Evolutionary conservation across 768 basidiomycete species (phyloP).

Genomic region (Lactifluus echinatus): DNA sequence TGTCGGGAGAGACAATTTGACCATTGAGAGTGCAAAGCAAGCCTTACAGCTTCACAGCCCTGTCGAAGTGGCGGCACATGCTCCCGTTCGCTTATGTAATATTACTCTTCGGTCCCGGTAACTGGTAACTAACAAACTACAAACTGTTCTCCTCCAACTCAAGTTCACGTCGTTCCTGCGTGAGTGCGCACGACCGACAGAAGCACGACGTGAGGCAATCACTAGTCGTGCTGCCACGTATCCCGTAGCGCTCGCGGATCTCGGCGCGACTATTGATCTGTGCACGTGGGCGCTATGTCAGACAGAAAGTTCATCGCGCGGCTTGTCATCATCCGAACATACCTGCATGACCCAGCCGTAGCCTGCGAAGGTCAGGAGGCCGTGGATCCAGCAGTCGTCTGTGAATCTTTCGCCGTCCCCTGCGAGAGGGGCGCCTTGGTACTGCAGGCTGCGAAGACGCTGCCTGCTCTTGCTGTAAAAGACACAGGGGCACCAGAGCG

Average conservation of each 20-base stretch:
- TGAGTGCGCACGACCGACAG: constrained; percentile 40
- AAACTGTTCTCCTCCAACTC: constrained; percentile 38
- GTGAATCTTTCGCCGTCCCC: constrained; percentile 30
- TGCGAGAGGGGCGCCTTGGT: constrained; percentile 31
- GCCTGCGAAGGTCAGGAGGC: constrained; percentile 24
- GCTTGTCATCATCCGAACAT: not conserved
- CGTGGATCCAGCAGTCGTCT: constrained; percentile 33
- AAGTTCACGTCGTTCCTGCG: constrained; percentile 40
- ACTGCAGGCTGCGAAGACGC: constrained; percentile 32
- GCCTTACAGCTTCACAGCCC: not conserved
- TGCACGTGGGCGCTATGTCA: not conserved
- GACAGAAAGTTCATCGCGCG: not conserved
- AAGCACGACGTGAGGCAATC: constrained; percentile 37
- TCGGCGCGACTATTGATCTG: constrained; percentile 30
- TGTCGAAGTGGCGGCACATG: too few relatives aligned
- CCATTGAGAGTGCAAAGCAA: not conserved
- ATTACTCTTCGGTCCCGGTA: too few relatives aligned
- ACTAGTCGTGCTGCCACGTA: constrained; percentile 33
- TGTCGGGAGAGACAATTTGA: constrained; percentile 7
- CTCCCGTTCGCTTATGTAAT: too few relatives aligned
- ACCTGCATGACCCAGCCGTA: constrained; percentile 38
- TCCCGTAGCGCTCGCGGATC: constrained; percentile 37
- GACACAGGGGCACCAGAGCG: constrained; percentile 37
- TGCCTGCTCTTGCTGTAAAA: constrained; percentile 33
- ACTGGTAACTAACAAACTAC: too few relatives aligned